Evolutionary conservation across 2,329 filamentous ascomycete species (phyloP), one percentile per base, ranked within the genome.

Genomic region (Elsinoe arachidis): DNA sequence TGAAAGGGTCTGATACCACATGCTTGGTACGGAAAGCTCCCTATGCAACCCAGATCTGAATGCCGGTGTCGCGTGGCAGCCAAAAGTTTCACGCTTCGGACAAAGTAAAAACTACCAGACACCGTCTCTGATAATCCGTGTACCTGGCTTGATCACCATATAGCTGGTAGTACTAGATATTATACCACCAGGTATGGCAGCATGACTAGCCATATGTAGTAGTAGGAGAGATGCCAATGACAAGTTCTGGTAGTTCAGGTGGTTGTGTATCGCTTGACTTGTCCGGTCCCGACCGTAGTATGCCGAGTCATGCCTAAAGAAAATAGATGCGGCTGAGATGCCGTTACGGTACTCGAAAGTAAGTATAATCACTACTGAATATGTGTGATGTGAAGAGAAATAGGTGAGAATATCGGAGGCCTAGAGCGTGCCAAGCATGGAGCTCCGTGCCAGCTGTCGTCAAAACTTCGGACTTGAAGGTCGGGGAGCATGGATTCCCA

Each of bases 31-130:
- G 47, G 26, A 23, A 33, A 11, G 6, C 49, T 38, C 33, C 10
- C 34, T 38, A 34, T 34, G 30, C 46, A 51, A 17, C 14, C 49
- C 34, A 53, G 33, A 39, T 53, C 34, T 19, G 19, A n/a, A 37
- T 53, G 34, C 49, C 49, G 49, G 10, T 38, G 49, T 53, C 49
- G 49, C 49, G 49, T 53, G 49, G 49, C 49, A 53, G 49, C 49
- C 49, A 53, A 53, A 52, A 53, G 41, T n/a, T n/a, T n/a, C n/a
- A n/a, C n/a, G n/a, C n/a, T n/a, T n/a, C n/a, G n/a, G n/a, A n/a
- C n/a, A n/a, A n/a, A n/a, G n/a, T n/a, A n/a, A n/a, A n/a, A n/a
- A 30, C 26, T 30, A 30, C 26, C 26, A 30, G 26, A 9, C 3
- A 30, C 26, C 3, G 7, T 30, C 2, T 30, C 26, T 7, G 2